These are phyloP conservation scores for Chaetomium cochliodes DNA, from an alignment of 495 filamentous ascomycete genomes.

Conservation along the genomic window DNA sequence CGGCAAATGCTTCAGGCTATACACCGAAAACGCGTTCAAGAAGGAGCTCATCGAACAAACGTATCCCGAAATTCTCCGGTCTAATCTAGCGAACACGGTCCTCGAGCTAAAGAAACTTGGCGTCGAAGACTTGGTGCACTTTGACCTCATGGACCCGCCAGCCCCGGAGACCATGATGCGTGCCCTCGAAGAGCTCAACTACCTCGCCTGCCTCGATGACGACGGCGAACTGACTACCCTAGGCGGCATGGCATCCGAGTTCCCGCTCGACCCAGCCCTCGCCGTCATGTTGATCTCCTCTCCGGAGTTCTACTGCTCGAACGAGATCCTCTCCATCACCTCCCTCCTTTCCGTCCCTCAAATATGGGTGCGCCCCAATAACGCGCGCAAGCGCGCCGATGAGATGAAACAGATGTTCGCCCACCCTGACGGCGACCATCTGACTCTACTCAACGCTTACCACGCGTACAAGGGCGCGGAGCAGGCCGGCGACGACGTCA, in stretches of 20 bases:
- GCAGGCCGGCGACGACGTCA: conserved; percentile 66
- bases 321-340: conserved; percentile 94
- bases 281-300: conserved; percentile 98
- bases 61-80: conserved; percentile 91
- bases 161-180: conserved; percentile 99
- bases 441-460: conserved; percentile 96
- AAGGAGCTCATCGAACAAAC: conserved; percentile 97
- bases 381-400: conserved; percentile 84
- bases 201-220: conserved; percentile 92
- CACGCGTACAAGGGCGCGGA: conserved; percentile 86
- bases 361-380: conserved; percentile 85
- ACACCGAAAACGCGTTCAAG: conserved; percentile 96
- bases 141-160: conserved; percentile 97
- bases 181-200: conserved; percentile 96
- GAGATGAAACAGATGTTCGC: conserved; percentile 96
- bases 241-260: conserved; percentile 87
- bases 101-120: conserved; percentile 97
- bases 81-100: conserved; percentile 91
- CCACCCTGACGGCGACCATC: conserved; percentile 89
- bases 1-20: conserved; percentile 96
- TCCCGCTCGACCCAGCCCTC: conserved; percentile 89
- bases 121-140: conserved; percentile 93
- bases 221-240: conserved; percentile 87
- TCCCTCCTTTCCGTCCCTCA: conserved; percentile 92
- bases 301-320: conserved; percentile 98